These are phyloP conservation scores for Mycena alexandri DNA, from an alignment of 768 basidiomycete genomes.

Conservation along the genomic window DNA sequence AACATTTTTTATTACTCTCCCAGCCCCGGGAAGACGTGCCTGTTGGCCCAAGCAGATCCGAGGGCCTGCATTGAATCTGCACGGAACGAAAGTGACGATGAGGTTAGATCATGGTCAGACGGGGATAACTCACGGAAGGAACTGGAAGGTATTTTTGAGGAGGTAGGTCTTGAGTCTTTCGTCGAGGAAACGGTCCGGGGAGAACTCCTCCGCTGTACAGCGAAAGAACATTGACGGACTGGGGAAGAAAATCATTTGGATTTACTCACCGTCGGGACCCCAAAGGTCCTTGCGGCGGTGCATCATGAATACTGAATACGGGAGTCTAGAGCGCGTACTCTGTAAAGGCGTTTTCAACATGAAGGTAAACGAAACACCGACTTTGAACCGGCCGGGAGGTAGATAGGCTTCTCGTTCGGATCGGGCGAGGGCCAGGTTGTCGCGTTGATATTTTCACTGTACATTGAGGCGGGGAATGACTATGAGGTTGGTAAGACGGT, in stretches of 20 bases:
- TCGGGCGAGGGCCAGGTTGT: constrained; percentile 47
- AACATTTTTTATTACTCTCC: neutral
- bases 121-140: constrained; percentile 48
- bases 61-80: constrained; percentile 53
- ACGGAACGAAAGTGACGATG: too few species aligned
- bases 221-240: neutral
- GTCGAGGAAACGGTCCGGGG: constrained; percentile 67
- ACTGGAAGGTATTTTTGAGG: constrained; percentile 62
- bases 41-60: constrained; percentile 61
- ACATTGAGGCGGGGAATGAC: neutral
- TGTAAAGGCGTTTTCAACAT: neutral
- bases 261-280: constrained; percentile 59
- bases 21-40: constrained; percentile 39
- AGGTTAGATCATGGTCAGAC: too few species aligned
- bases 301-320: constrained; percentile 50
- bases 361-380: constrained; percentile 23
- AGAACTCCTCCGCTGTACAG: constrained; percentile 58
- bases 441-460: constrained; percentile 51
- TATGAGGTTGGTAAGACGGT: neutral
- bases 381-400: constrained; percentile 50
- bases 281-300: constrained; percentile 60
- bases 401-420: constrained; percentile 48
- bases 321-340: constrained; percentile 32
- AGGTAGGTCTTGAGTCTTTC: constrained; percentile 59
- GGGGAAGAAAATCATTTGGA: neutral